phyloP scores from a whole-genome alignment of 2,329 filamentous ascomycete species.

The Sporothrix schenckii region DNA sequence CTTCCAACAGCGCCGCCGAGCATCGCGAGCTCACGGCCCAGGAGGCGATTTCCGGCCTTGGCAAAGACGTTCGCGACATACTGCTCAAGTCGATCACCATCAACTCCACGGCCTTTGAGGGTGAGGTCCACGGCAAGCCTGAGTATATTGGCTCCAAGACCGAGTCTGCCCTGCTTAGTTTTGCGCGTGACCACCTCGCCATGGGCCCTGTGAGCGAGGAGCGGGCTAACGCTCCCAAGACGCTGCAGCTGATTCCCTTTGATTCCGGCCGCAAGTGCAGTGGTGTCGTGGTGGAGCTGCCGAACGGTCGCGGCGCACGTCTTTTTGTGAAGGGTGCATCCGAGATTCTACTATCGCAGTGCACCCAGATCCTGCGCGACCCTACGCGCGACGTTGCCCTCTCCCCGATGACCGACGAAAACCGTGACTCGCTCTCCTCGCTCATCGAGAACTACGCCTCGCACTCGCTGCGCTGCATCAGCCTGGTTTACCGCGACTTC shows the following conservation, averaged over 20 bases:
- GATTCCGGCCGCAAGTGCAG: conserved; percentile 76
- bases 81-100: conserved; percentile 63
- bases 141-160: conserved; percentile 78
- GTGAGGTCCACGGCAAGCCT: conserved; percentile 66
- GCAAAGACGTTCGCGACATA: conserved; percentile 53
- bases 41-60: conserved; percentile 54
- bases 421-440: conserved; percentile 60
- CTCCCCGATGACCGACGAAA: conserved; percentile 54
- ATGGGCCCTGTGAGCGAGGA: conserved; percentile 68
- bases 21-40: conserved; percentile 48
- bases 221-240: conserved; percentile 53
- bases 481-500: conserved; percentile 81
- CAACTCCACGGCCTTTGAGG: conserved; percentile 77
- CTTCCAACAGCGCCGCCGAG: neutral
- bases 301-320: conserved; percentile 53
- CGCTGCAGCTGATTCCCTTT: conserved; percentile 72
- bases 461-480: conserved; percentile 81
- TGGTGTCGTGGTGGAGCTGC: conserved; percentile 60
- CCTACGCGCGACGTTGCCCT: conserved; percentile 51
- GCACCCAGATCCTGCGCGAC: conserved; percentile 55
- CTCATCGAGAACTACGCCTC: conserved; percentile 78
- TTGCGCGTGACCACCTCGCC: conserved; percentile 67
- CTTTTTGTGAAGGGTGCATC: conserved; percentile 67
- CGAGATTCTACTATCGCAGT: conserved; percentile 64
- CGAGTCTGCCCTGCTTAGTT: conserved; percentile 71